Evolutionary conservation across 2,329 filamentous ascomycete genomes (phyloP), one percentile per base, ranked within the genome.

Genomic region (Botrytis elliptica): DNA sequence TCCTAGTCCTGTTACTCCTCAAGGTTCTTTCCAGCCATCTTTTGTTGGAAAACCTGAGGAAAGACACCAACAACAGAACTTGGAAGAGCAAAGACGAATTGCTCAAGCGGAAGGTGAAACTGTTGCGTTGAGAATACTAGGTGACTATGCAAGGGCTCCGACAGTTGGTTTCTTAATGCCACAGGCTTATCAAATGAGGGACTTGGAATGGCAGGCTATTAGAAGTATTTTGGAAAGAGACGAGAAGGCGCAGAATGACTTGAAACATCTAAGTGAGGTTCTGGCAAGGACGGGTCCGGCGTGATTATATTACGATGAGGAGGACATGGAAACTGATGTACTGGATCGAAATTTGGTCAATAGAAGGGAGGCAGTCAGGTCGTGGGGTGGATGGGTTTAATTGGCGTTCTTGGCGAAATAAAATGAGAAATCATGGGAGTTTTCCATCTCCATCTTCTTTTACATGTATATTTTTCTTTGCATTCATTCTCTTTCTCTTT

Each of bases 121-220:
- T 3, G 84, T 88, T 25, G 92, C 92, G 0, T 83, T 85, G 1
- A 87, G 91, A 74, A 87, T 93, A 1, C 85, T 94, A 0, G 92
- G 92, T 0, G 75, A 77, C 1, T 85, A 91, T 63, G 87, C 91
- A 20, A 85, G 84, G 36, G 88, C 89, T 25, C 89, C 91, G 0
- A 92, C 91, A 0, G 89, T 93, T 14, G 86, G 88, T 38, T 92
- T 94, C 77, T 84, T 95, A 7, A 84, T 94, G 63, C 88, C 90
- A 8, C 90, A 93, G 76, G 91, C 91, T 0, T 89, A 87, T 33
- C 87, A 88, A 68, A 93, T 92, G 85, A 86, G 90, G 64, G 85
- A 88, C n/a, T 84, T 88, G 25, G 93, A 97, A 80, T 91, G 96
- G 88, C 86, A 88, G 72, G 89, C 96, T 42, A 88, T 98, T 75